phyloP scores from a whole-genome alignment of 495 filamentous ascomycete species.

The Neurospora hispaniola region DNA sequence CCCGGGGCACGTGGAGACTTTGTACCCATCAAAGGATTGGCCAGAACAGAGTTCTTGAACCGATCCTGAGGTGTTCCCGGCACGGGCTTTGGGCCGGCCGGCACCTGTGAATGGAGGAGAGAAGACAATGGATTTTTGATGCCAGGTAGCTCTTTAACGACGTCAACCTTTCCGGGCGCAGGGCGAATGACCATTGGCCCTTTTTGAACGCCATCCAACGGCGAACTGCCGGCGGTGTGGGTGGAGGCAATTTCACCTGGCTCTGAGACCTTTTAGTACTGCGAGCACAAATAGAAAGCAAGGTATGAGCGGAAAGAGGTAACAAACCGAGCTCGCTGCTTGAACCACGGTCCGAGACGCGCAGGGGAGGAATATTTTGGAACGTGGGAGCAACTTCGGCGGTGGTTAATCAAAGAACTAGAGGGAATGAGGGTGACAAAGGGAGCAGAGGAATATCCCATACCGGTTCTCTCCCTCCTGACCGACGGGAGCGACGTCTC shows the following conservation, averaged over 20 bases:
- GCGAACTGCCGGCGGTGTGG: not conserved
- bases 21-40: not conserved
- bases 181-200: not conserved
- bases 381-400: not conserved
- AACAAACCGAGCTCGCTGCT: not conserved
- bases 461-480: not conserved
- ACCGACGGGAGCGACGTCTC: not conserved
- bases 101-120: not conserved
- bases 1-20: not conserved
- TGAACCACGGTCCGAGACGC: not conserved
- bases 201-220: not conserved
- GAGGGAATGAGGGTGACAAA: not conserved
- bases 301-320: not conserved
- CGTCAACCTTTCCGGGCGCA: not conserved
- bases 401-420: not conserved
- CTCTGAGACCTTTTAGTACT: not conserved
- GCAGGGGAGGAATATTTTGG: not conserved
- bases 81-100: not conserved
- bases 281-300: not conserved
- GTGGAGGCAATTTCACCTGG: not conserved
- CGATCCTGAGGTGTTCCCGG: conserved; percentile 7
- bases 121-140: not conserved
- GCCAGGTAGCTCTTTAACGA: not conserved
- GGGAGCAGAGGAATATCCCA: not conserved
- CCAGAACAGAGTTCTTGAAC: conserved; percentile 1